Percentiles rank a stretch among this genome's conserved stretches.
phyloP scores from a whole-genome alignment of 495 filamentous ascomycete genomes.

The Penicillium turbatum region DNA sequence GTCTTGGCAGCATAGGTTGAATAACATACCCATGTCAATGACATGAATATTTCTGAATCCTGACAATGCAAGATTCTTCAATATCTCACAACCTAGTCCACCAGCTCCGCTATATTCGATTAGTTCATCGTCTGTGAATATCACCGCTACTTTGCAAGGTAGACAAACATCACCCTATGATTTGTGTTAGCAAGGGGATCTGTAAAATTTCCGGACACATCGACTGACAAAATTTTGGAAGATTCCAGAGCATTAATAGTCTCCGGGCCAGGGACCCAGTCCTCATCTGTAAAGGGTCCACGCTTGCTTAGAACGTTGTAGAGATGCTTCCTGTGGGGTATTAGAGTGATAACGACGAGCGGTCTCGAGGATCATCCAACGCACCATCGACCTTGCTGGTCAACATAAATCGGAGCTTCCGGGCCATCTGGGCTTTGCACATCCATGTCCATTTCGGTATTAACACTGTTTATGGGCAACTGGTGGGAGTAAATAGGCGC shows the following conservation, averaged over 20 bases:
- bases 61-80: constrained; percentile 93
- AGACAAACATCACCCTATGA: constrained; percentile 36
- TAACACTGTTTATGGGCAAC: neutral
- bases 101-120: constrained; percentile 71
- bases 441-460: constrained; percentile 11
- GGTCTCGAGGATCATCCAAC: neutral
- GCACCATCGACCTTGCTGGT: constrained; percentile 20
- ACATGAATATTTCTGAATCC: constrained; percentile 97
- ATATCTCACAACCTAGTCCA: constrained; percentile 91
- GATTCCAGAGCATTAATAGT: constrained; percentile 56
- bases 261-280: constrained; percentile 59
- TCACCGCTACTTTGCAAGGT: neutral
- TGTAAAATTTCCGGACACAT: neutral
- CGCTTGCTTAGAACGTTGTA: constrained; percentile 67
- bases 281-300: constrained; percentile 75
- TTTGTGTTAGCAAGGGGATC: constrained; percentile 19
- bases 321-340: constrained; percentile 64
- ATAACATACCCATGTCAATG: constrained; percentile 84
- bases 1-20: neutral
- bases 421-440: neutral
- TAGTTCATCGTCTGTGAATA: constrained; percentile 2
- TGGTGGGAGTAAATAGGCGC: neutral
- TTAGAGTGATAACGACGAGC: constrained; percentile 6
- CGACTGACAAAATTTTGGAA: constrained; percentile 65
- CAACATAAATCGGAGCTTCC: constrained; percentile 15